Base-by-base conservation (phyloP, 2,329 filamentous ascomycete species). In the Aureobasidium sp. region DNA sequence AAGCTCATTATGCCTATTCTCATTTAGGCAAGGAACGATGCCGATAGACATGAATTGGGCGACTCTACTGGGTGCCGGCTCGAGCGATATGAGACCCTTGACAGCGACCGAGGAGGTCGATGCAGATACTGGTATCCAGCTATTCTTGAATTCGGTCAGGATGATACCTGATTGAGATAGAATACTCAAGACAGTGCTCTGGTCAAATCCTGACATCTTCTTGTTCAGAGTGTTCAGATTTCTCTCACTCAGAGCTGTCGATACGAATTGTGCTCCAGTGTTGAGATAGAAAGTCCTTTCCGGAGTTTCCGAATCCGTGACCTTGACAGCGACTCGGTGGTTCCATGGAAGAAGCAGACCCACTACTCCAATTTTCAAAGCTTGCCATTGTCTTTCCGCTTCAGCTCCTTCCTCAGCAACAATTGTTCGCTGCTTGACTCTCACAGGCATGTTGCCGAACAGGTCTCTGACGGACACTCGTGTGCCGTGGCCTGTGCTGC, bases 391-490 rank as follows among this genome's bases (percentile, higher is more conserved):
- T 66, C 81, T 87, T 23, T 82, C 80, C 4, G 82, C 73, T 52
- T 86, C 77, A 27, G 78, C 70, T 12, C 63, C 79, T 66, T 67
- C 78, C 80, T 68, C 84, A 77, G 42, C 79, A 72, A 66, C 75
- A 3, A 85, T 67, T 0, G 83, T 83, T 65, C 91, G 83, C 68
- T 91, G 89, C 71, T 94, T 96, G 29, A 95, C 87, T 15, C 93
- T 86, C 13, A 97, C 93, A 0, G 93, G 91, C 84, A 97, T 90
- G 63, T 87, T 88, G 0, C 92, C 91, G 74, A 97, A 97, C 0
- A 97, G 78, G 71, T 96, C 87, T 62, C 87, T 84, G 6, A 96
- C 87, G 0, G 81, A 82, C 1, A 93, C 85, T 32, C 84, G 83
- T 0, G 92, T 96, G 5, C 93, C 93, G 75, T 90, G 85, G 23